Conservation (phyloP, 2,329 filamentous ascomycete genomes). For the Epicoccum sorghinum region DNA sequence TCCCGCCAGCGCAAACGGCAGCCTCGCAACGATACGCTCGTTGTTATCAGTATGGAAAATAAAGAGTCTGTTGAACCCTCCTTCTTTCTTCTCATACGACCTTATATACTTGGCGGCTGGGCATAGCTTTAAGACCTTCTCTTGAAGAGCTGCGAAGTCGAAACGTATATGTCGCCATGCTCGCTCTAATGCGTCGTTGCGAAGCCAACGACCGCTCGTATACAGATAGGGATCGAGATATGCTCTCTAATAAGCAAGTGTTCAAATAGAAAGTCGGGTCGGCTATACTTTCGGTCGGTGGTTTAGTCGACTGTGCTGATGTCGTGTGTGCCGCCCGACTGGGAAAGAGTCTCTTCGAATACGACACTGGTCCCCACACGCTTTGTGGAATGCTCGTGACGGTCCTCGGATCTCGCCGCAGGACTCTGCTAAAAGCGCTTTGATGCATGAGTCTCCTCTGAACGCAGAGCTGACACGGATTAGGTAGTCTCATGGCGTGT, state of each 20-base stretch:
- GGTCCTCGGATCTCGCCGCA: too few relatives aligned
- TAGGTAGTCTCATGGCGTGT: too few relatives aligned
- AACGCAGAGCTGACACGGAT: too few relatives aligned
- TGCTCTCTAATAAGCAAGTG: neutral
- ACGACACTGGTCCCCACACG: too few relatives aligned
- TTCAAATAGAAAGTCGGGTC: too few relatives aligned
- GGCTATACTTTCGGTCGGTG: too few relatives aligned
- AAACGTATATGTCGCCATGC: slow-evolving; percentile 48
- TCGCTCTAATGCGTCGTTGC: slow-evolving; percentile 44
- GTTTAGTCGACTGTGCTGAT: too few relatives aligned
- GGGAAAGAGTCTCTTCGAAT: too few relatives aligned
- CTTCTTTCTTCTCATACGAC: slow-evolving; percentile 52
- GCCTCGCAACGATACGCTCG: slow-evolving; percentile 47
- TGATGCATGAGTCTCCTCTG: too few relatives aligned
- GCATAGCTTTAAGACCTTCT: slow-evolving; percentile 45
- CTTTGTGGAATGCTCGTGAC: too few relatives aligned
- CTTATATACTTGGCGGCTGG: slow-evolving; percentile 44
- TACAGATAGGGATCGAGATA: slow-evolving; percentile 30
- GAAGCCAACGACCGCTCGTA: slow-evolving; percentile 45
- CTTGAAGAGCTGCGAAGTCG: slow-evolving; percentile 49
- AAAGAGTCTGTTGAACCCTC: slow-evolving; percentile 54
- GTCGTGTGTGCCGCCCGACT: too few relatives aligned
- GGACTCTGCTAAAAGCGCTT: too few relatives aligned
- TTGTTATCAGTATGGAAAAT: slow-evolving; percentile 50
- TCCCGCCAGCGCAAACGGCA: slow-evolving; percentile 51